These are phyloP conservation scores for Pythium phragmiticola DNA, from an alignment of 352 stramenopile genomes.

Conservation along the genomic window DNA sequence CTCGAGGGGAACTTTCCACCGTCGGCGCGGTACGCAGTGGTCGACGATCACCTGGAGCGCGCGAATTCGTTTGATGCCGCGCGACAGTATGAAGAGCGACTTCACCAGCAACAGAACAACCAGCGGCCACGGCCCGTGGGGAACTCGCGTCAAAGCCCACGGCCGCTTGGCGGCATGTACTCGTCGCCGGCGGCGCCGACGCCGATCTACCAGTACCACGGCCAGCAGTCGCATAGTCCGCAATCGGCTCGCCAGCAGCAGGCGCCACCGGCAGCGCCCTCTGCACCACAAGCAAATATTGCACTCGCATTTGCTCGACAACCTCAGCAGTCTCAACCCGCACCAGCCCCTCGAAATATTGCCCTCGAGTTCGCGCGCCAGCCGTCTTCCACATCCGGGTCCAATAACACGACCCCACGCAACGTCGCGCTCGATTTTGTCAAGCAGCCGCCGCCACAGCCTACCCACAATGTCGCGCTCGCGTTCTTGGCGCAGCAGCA, in stretches of 20 bases:
- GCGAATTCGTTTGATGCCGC: conserved; percentile 25
- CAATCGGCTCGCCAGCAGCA: conserved; percentile 17
- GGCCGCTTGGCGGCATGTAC: conserved; percentile 30
- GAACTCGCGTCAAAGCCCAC: conserved; percentile 21
- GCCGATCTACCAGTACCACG: conserved; percentile 29
- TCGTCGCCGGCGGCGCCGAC: conserved; percentile 25
- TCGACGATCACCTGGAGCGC: conserved; percentile 23
- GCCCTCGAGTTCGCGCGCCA: conserved; percentile 20
- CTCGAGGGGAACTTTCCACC: conserved; percentile 19
- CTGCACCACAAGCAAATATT: conserved; percentile 11
- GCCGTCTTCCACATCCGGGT: background rate
- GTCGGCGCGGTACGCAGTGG: conserved; percentile 25
- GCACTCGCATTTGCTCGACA: conserved; percentile 13
- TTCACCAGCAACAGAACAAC: conserved; percentile 24
- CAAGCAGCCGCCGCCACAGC: conserved; percentile 9
- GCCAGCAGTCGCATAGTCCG: conserved; percentile 28
- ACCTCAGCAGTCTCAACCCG: background rate
- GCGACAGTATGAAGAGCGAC: conserved; percentile 23
- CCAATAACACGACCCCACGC: background rate
- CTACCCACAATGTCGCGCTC: conserved; percentile 3
- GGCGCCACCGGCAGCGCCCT: conserved; percentile 4
- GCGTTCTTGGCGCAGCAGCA: conserved; percentile 10
- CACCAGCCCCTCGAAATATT: conserved; percentile 11
- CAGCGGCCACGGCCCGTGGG: conserved; percentile 5
- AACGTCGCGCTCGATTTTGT: conserved; percentile 21